phyloP scores from a whole-genome alignment of 768 basidiomycete genomes.

The Pseudohyphozyma bogoriensis region DNA sequence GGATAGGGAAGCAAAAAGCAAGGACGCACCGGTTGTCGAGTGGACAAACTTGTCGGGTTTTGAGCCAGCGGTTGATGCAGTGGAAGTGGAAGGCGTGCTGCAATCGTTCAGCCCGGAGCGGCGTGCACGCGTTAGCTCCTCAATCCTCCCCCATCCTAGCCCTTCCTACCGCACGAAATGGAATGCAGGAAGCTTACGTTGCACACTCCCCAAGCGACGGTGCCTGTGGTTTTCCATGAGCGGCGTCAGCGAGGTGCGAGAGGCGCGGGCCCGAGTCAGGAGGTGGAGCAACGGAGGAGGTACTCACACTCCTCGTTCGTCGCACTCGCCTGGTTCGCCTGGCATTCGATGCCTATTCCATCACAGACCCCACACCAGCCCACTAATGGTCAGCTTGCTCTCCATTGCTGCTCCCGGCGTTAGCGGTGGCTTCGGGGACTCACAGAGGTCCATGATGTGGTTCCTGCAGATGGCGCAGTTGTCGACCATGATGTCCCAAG shows the following conservation, averaged over 20 bases:
- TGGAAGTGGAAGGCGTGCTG: slow-evolving; percentile 99
- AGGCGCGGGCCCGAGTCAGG: neutral
- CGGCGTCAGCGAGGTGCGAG: no score
- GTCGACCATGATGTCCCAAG: slow-evolving; percentile 74
- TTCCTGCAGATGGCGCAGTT: slow-evolving; percentile 97
- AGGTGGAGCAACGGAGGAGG: no score
- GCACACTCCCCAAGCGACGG: slow-evolving; percentile 98
- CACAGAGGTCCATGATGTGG: slow-evolving; percentile 99
- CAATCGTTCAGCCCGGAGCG: no score
- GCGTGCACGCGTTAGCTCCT: no score
- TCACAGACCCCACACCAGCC: neutral
- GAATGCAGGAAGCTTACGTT: slow-evolving; percentile 56
- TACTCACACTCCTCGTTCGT: slow-evolving; percentile 77
- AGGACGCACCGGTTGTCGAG: slow-evolving; percentile 54
- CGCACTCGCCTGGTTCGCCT: slow-evolving; percentile 95
- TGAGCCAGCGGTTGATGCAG: slow-evolving; percentile 98
- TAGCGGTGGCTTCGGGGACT: slow-evolving; percentile 37
- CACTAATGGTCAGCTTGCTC: neutral
- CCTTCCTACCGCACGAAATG: neutral
- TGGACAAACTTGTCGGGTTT: slow-evolving; percentile 91
- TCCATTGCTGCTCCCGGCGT: neutral
- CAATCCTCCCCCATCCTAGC: neutral
- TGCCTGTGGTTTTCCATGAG: no score
- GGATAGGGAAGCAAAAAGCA: neutral
- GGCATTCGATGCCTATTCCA: slow-evolving; percentile 86